These are phyloP conservation scores for Suillus variegatus DNA, from an alignment of 768 basidiomycete species.

Conservation along the genomic window DNA sequence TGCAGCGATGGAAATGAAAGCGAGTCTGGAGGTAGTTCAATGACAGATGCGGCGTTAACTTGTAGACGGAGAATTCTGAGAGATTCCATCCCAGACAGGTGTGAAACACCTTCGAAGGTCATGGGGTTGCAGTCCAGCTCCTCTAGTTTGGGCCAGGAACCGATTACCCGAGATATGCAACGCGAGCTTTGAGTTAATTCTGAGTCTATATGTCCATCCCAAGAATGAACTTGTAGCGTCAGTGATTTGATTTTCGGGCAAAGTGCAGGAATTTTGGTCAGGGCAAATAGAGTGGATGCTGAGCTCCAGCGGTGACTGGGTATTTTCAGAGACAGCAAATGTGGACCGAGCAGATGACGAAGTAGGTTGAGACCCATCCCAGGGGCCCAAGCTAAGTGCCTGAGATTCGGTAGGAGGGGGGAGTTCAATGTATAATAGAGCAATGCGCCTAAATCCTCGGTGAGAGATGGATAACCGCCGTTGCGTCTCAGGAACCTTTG, in stretches of 20 bases:
- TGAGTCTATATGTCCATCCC: background rate
- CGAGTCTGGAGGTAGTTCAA: background rate
- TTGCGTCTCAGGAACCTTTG: background rate
- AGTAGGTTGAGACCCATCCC: background rate
- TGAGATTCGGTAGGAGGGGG: background rate
- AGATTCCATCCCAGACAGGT: background rate
- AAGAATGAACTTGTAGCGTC: background rate
- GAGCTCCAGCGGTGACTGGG: background rate
- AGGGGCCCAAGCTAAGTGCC: conserved; percentile 5
- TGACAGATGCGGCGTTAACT: background rate
- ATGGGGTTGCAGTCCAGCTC: conserved; percentile 4
- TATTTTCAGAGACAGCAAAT: conserved; percentile 1
- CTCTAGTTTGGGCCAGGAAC: conserved; percentile 2
- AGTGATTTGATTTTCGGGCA: conserved; percentile 3
- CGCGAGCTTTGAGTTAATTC: background rate
- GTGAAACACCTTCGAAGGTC: background rate
- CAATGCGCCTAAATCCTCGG: conserved; percentile 1
- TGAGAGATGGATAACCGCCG: background rate
- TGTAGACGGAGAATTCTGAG: background rate
- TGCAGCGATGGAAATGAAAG: conserved; percentile 1
- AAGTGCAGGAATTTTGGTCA: background rate
- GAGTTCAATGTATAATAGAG: conserved; percentile 2
- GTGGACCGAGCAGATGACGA: conserved; percentile 5
- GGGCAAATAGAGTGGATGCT: background rate
- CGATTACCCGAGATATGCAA: conserved; percentile 1